Conservation (phyloP, 2,329 filamentous ascomycete species). For the Microcera coccophila region DNA sequence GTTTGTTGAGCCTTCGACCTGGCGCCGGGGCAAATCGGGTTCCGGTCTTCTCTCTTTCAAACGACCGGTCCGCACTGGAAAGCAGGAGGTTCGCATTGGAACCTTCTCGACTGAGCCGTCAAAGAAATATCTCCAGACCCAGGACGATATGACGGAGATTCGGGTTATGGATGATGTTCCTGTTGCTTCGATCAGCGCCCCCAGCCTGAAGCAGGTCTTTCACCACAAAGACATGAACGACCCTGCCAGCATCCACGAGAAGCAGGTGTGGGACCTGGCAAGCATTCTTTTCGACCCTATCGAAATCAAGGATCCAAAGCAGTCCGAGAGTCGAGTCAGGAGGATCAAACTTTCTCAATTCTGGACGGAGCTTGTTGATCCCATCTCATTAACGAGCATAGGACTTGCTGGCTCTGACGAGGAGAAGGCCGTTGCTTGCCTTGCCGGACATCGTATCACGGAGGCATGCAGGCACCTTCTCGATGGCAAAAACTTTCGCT, state of each 20-base stretch:
- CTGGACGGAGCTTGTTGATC: conserved; percentile 63
- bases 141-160: conserved; percentile 55
- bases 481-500: conserved; percentile 70
- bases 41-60: conserved; percentile 33
- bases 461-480: conserved; percentile 80
- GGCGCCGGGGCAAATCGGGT: conserved; percentile 25
- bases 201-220: conserved; percentile 37
- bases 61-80: conserved; percentile 54
- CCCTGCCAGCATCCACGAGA: conserved; percentile 58
- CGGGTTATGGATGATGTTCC: conserved; percentile 56
- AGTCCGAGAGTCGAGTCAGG: conserved; percentile 40
- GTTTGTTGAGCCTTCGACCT: conserved; percentile 39
- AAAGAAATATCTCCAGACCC: conserved; percentile 51
- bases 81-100: conserved; percentile 61
- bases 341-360: conserved; percentile 65
- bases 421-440: conserved; percentile 76
- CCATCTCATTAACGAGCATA: conserved; percentile 51
- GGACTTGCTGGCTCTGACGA: conserved; percentile 62
- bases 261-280: conserved; percentile 78
- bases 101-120: conserved; percentile 59
- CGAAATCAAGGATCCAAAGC: conserved; percentile 38
- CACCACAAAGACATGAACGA: conserved; percentile 40
- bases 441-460: conserved; percentile 73
- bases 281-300: conserved; percentile 81
- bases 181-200: conserved; percentile 45